Conservation (phyloP, 1,284 basidiomycete species). For the Fistulinella cinereoalba region DNA sequence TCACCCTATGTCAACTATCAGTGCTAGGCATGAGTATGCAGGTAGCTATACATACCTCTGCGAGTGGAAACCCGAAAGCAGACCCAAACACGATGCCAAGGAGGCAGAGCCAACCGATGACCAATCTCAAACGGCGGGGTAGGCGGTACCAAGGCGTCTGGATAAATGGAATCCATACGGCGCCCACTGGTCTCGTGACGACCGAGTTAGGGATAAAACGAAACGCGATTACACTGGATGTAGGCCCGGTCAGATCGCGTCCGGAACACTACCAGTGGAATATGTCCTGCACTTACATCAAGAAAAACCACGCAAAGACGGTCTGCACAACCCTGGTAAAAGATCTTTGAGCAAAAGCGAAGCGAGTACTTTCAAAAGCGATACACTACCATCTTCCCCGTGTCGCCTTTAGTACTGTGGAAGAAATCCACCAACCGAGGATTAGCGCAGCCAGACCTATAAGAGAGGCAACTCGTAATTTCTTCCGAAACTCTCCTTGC, state of each 20-base stretch:
- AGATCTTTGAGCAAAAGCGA: conserved; percentile 16
- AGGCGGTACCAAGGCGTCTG: conserved; percentile 68
- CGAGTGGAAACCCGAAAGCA: conserved; percentile 73
- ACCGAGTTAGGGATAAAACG: conserved; percentile 71
- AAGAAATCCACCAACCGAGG: conserved; percentile 79
- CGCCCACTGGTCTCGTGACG: conserved; percentile 61
- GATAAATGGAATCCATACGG: conserved; percentile 63
- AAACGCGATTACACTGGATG: conserved; percentile 69
- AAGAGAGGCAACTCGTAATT: conserved; percentile 45
- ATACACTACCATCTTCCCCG: conserved; percentile 62
- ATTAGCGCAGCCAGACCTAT: conserved; percentile 55
- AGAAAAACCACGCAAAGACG: conserved; percentile 76
- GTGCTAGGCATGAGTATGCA: not conserved
- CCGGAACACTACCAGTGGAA: not conserved
- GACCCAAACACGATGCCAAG: conserved; percentile 76
- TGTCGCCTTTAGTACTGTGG: conserved; percentile 63
- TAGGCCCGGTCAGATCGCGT: not conserved
- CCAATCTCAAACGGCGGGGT: conserved; percentile 53
- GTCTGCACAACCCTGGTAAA: conserved; percentile 73
- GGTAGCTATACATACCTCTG: conserved; percentile 42
- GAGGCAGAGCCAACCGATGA: conserved; percentile 71
- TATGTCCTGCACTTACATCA: conserved; percentile 45
- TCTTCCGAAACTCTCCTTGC: conserved; percentile 21
- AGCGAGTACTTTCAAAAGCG: not conserved
- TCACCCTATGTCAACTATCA: conserved; percentile 46